Evolutionary conservation across 2,329 filamentous ascomycete species (phyloP).

Genomic region (Orbilia ellipsospora): DNA sequence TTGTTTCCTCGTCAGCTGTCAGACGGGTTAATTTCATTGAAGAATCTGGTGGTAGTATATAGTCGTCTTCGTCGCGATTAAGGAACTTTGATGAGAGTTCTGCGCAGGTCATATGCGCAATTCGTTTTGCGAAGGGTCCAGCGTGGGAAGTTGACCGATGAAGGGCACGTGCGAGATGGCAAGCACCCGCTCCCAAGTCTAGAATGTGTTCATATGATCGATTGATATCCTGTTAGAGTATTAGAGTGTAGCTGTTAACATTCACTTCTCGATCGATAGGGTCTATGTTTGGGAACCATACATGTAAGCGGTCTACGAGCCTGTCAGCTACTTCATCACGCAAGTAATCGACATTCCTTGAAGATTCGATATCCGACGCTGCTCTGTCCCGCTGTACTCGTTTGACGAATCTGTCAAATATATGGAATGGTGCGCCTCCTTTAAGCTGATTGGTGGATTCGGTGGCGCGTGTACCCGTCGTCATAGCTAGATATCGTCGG

Average conservation of each 20-base stretch:
- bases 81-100: constrained; percentile 83
- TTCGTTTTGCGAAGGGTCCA: constrained; percentile 74
- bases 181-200: constrained; percentile 94
- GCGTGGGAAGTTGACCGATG: constrained; percentile 71
- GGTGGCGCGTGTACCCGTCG: background rate
- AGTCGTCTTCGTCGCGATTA: constrained; percentile 73
- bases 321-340: constrained; percentile 90
- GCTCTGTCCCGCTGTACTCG: constrained; percentile 91
- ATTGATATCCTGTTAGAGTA: constrained; percentile 80
- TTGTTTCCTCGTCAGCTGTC: constrained; percentile 76
- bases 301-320: constrained; percentile 84
- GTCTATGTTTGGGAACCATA: constrained; percentile 62
- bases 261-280: too few relatives aligned
- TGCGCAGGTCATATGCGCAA: constrained; percentile 79
- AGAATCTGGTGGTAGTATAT: constrained; percentile 75
- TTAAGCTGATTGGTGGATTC: background rate
- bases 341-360: constrained; percentile 87
- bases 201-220: constrained; percentile 84
- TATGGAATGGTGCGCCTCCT: constrained; percentile 71
- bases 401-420: constrained; percentile 90
- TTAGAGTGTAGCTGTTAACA: background rate
- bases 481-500: constrained; percentile 14
- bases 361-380: constrained; percentile 74
- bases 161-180: constrained; percentile 88
- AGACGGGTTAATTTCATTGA: constrained; percentile 76